phyloP scores from a whole-genome alignment of 1,139 yeast species.

The Starmera stellimalicola region DNA sequence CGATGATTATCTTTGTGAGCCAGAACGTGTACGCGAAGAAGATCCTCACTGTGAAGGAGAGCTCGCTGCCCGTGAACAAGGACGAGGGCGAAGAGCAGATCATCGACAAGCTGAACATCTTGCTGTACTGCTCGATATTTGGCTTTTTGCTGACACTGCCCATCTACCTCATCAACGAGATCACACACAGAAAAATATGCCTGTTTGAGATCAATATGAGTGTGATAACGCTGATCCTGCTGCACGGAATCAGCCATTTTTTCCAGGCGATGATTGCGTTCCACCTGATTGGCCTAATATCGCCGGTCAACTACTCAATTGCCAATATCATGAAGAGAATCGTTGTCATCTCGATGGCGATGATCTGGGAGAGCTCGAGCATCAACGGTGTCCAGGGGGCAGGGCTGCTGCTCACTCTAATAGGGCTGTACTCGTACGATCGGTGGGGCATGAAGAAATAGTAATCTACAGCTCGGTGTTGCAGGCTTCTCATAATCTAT shows the following conservation, averaged over 20 bases:
- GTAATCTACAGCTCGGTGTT: too few relatives aligned
- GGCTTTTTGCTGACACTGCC: conserved; percentile 79
- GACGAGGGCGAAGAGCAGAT: conserved; percentile 18
- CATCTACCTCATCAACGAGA: conserved; percentile 59
- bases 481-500: too few relatives aligned
- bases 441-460: conserved; percentile 48
- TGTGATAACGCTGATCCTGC: conserved; percentile 29
- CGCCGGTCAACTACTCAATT: conserved; percentile 86
- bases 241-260: conserved; percentile 78
- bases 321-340: conserved; percentile 86
- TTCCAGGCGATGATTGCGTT: conserved; percentile 81
- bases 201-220: conserved; percentile 28
- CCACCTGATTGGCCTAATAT: conserved; percentile 74
- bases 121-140: conserved; percentile 73
- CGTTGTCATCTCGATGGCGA: conserved; percentile 72
- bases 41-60: conserved; percentile 48
- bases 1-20: conserved; percentile 80
- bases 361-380: conserved; percentile 65
- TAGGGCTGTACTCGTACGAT: conserved; percentile 62
- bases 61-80: conserved; percentile 15
- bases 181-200: conserved; percentile 26
- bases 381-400: conserved; percentile 46
- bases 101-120: conserved; percentile 72
- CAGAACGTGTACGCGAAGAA: conserved; percentile 89
- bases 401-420: conserved; percentile 62